phyloP scores from a whole-genome alignment of 1,139 yeast species.

The Kodamaea sp. region DNA sequence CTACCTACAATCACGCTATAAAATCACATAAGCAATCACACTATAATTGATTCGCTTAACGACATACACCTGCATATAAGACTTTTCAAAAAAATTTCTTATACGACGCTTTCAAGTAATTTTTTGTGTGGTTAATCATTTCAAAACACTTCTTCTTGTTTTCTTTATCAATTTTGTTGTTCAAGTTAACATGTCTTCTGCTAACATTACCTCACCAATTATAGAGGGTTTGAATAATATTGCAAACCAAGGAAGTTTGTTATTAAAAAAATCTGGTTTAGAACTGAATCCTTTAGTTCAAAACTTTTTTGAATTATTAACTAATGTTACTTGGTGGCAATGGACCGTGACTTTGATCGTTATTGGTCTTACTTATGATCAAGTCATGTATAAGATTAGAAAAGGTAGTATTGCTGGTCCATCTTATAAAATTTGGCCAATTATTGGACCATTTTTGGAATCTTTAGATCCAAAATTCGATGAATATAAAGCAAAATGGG shows the following conservation, averaged over 20 bases:
- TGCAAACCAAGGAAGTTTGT: neutral
- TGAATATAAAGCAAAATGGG: conserved; percentile 91
- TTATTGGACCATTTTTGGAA: conserved; percentile 94
- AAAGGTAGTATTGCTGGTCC: conserved; percentile 95
- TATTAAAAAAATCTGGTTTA: conserved; percentile 1
- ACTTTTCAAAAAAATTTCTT: neutral
- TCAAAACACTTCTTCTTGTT: no score
- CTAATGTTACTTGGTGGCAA: conserved; percentile 44
- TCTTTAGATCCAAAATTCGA: conserved; percentile 95
- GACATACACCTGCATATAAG: no score
- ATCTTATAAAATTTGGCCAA: conserved; percentile 78
- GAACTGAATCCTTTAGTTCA: conserved; percentile 2
- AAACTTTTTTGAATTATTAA: neutral
- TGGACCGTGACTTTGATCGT: conserved; percentile 48
- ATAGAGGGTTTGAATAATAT: no score
- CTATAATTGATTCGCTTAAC: no score
- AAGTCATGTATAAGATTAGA: conserved; percentile 66
- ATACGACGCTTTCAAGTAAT: neutral
- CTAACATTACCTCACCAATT: no score
- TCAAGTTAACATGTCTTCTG: conserved; percentile 1
- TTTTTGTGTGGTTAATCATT: no score
- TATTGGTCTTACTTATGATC: conserved; percentile 67
- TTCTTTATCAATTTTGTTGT: neutral
- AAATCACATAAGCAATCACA: no score
- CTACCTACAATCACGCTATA: no score